Base-by-base conservation (phyloP, 1,284 basidiomycete species). In the Coriolopsis trogii region DNA sequence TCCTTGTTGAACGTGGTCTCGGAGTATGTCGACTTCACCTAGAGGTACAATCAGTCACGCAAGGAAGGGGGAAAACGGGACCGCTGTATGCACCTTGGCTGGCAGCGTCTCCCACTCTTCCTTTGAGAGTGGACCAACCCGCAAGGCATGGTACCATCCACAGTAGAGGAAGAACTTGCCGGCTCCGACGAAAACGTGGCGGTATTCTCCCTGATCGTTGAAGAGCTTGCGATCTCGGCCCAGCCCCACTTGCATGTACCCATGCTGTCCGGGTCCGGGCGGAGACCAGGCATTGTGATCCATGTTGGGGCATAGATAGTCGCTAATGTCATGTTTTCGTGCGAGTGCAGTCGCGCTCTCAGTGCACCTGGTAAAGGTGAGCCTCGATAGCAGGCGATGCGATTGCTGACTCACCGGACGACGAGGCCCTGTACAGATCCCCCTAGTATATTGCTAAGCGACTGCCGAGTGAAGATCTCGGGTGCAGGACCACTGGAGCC, bases 1-100 rank as follows among this genome's bases (percentile, higher is more conserved):
- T 70, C 67, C 45, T 70, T 72, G 16, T 72, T 74, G 7, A 43
- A 29, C 6, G 57, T 64, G 29, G 58, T 62, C 46, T 55, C 53
- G 6, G 56, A 53, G 41, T 62, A 64, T 26, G 53, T 56, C 9
- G 16, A 12, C 31, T 59, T 53, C 15, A 62, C 60, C 62, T 63
- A 41, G 1, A 2, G 20, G 6, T 10, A 4, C 16, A 12, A n/a
- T 42, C 16, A 18, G 39, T 16, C 18, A n/a, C 7, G n/a, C n/a
- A 13, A n/a, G 6, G 29, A 8, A 5, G 3, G 18, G 7, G 38
- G 12, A 30, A 21, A 52, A 2, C 10, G 21, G 18, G 20, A 39
- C 3, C 38, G 7, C 24, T 13, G 2, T 15, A 47, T 41, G 25
- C 34, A 64, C 62, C 49, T 59, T 55, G 3, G 38, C 45, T 3